Base-by-base conservation (phyloP, 495 filamentous ascomycete species). In the Aspergillus saccharolyticus region DNA sequence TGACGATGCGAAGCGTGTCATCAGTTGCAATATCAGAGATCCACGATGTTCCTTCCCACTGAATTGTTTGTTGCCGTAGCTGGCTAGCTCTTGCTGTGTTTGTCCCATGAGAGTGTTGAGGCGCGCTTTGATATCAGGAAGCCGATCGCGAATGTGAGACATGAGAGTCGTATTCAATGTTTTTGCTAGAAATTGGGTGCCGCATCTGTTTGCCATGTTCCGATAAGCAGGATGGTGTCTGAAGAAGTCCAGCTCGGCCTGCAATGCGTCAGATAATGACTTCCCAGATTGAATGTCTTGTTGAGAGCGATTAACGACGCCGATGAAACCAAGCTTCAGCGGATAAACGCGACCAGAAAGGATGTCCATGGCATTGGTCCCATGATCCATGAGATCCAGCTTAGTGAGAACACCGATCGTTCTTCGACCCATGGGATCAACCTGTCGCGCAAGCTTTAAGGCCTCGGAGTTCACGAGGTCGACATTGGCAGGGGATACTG, bases 391-490 rank as follows among this genome's bases (percentile, higher is more conserved):
- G 39, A 99, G 78, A 70, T 99, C 94, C 61, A 97, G 80, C 74
- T 99, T 99, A 17, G 94, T 97, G 55, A 99, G 81, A 47, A 99
- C 95, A 45, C 94, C 94, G 64, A 99, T 97, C 9, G 94, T 99
- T 70, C 94, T 85, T 65, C 89, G 83, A 28, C 94, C 95, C 72
- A 96, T 88, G 15, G 94, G 88, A 72, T 99, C 94, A 47, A 99
- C 94, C 83, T 97, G 90, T 19, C 94, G 84, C 55, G 94, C 94
- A 51, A 99, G 88, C 70, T 99, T 99, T 61, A 99, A 75, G 10
- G 94, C 91, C 72, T 99, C 94, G 24, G 95, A 97, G 72, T 99
- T 99, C 71, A 99, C 94, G 62, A 99, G 83, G 66, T 97, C 94
- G 55, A 97, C 95, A 70, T 99, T 99, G 15, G 94, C 94, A 0